phyloP scores from a whole-genome alignment of 2,329 filamentous ascomycete species.

The Epichloe scottii region DNA sequence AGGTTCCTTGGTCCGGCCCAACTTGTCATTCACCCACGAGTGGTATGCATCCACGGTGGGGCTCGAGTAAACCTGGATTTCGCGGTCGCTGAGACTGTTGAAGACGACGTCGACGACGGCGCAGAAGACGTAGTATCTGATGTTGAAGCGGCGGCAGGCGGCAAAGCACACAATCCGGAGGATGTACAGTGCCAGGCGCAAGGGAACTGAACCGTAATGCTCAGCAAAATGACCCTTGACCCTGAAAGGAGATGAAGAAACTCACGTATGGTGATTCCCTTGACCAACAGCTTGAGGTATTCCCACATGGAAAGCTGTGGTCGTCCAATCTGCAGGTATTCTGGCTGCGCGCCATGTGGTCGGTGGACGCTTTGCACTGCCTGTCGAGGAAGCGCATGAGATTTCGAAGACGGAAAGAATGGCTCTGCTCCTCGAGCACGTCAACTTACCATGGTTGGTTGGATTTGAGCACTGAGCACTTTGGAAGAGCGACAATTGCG shows the following conservation, averaged over 20 bases:
- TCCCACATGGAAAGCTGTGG: constrained; percentile 4
- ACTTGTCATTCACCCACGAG: constrained; percentile 13
- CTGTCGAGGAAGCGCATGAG: neutral
- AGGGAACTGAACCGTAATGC: neutral
- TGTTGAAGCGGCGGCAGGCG: constrained; percentile 5
- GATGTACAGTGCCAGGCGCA: constrained; percentile 3
- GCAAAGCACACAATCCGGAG: constrained; percentile 6
- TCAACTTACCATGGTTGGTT: neutral
- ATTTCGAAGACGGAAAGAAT: neutral
- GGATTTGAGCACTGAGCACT: too few species aligned
- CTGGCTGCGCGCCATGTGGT: neutral
- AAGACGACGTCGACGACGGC: constrained; percentile 10
- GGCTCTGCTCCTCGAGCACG: neutral
- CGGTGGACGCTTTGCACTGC: neutral
- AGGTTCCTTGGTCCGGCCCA: constrained; percentile 2
- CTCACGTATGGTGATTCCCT: constrained; percentile 3
- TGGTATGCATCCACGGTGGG: constrained; percentile 12
- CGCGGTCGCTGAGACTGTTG: constrained; percentile 10
- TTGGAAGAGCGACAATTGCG: too few species aligned
- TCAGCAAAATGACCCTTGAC: too few species aligned
- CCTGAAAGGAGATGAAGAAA: neutral
- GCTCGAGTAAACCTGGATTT: constrained; percentile 12
- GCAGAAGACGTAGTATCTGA: constrained; percentile 7
- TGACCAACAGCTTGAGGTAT: constrained; percentile 4
- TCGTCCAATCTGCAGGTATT: constrained; percentile 1